These are phyloP conservation scores for Bertia moriformis DNA, from an alignment of 2,329 filamentous ascomycete genomes.

Conservation along the genomic window DNA sequence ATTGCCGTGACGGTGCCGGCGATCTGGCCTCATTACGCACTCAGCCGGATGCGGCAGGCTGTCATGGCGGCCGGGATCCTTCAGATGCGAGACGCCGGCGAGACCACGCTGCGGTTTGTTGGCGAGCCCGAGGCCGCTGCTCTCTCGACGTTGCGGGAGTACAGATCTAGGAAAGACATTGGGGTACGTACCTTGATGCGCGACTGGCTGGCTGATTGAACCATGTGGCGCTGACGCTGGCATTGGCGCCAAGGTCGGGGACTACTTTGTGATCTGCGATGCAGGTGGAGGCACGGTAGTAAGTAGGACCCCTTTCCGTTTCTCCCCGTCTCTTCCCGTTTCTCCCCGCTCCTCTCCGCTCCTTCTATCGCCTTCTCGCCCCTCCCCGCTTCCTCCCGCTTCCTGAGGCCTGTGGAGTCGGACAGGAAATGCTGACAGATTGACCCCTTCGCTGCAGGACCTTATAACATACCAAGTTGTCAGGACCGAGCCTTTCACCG, in stretches of 20 bases:
- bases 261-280: constrained; percentile 9
- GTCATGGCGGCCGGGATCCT: constrained; percentile 8
- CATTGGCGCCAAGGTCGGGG: constrained; percentile 3
- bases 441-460: constrained; percentile 14
- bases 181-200: not conserved
- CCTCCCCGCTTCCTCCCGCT: no score
- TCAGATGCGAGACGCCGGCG: constrained; percentile 3
- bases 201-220: not conserved
- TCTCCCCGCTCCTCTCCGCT: no score
- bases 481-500: constrained; percentile 7
- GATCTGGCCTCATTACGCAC: constrained; percentile 10
- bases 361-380: no score
- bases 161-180: not conserved
- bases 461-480: constrained; percentile 21
- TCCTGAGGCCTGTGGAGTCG: not conserved
- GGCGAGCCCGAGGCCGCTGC: constrained; percentile 12
- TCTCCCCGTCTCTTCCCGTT: no score
- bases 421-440: not conserved
- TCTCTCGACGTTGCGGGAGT: constrained; percentile 6
- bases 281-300: constrained; percentile 11
- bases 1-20: constrained; percentile 12
- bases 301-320: constrained; percentile 1
- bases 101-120: constrained; percentile 8
- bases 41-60: constrained; percentile 7
- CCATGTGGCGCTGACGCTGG: no score